Evolutionary conservation across 176 grass and related monocot species (phyloP).

Genomic region (Dactylis glomerata): DNA sequence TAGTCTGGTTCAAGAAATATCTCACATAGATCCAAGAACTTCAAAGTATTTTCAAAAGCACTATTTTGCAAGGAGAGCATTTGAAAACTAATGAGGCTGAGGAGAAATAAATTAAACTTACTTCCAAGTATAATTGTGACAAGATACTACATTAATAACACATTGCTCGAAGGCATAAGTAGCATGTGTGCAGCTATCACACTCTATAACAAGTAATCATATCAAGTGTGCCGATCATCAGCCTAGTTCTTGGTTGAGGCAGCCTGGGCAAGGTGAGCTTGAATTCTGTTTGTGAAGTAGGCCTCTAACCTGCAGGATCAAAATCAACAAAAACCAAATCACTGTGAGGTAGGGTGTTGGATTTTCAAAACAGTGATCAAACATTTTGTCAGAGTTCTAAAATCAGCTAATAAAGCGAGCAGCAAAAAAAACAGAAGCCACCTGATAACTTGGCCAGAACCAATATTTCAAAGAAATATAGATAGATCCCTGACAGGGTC

Average conservation of each 20-base stretch:
- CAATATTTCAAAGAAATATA: constrained; percentile 15
- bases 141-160: background rate
- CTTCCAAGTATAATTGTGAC: background rate
- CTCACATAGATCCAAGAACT: background rate
- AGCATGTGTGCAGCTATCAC: background rate
- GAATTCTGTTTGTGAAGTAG: constrained; percentile 70
- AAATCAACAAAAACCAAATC: constrained; percentile 3
- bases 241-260: constrained; percentile 62
- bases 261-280: constrained; percentile 52
- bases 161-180: background rate
- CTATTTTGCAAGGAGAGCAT: background rate
- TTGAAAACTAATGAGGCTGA: background rate
- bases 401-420: background rate
- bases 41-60: background rate
- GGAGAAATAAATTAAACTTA: background rate
- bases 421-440: background rate
- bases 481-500: background rate
- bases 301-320: constrained; percentile 63
- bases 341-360: background rate
- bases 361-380: background rate
- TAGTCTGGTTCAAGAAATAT: constrained; percentile 88
- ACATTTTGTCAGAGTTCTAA: background rate
- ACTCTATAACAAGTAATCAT: background rate
- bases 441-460: background rate
- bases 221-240: background rate